Evolutionary conservation across 192 early-diverging fungal species (phyloP), one percentile per base, ranked within the genome.

Genomic region (Gigaspora rosea): DNA sequence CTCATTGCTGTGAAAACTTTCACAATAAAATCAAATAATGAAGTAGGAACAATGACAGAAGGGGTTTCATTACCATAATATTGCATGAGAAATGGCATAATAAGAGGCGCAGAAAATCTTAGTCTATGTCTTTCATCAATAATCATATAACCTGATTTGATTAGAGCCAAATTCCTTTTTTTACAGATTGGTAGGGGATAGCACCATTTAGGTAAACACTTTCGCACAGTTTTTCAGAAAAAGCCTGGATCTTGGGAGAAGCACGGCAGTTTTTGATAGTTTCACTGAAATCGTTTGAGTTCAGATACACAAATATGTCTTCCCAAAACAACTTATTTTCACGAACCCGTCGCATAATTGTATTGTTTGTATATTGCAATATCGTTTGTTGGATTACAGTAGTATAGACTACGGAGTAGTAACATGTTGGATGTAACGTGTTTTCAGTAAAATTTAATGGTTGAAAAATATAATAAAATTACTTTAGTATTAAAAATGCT

Each of bases 281-380:
- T 2, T 1, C 0, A 49, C 8, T 50, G n/a, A 68, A 68, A 50
- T 50, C 3, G 22, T 49, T 0, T 68, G 66, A 68, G 48, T 68
- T 49, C 1, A 68, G 66, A 16, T 68, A 68, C 66, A 20, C 15
- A 10, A 68, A 35, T n/a, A 41, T 50, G 58, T 27, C 1, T 49
- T 46, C 46, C 64, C 64, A 66, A 12, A 41, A n/a, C 64, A 67
- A 67, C 58, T 11, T 18, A n/a, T n/a, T 61, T 61, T 66, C 35
- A 66, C n/a, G n/a, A n/a, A n/a, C n/a, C n/a, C n/a, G n/a, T 11
- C 36, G 27, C 35, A 46, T 8, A 33, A 66, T 66, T 66, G 12
- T 22, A 10, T 46, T 18, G 8, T 66, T 66, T 47, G 36, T 66
- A 66, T 66, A 36, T 47, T 20, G 36, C 36, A 66, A 66, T 47